Base-by-base conservation (phyloP, 1,139 yeast genomes). In the Oligophagozyma castellii region DNA sequence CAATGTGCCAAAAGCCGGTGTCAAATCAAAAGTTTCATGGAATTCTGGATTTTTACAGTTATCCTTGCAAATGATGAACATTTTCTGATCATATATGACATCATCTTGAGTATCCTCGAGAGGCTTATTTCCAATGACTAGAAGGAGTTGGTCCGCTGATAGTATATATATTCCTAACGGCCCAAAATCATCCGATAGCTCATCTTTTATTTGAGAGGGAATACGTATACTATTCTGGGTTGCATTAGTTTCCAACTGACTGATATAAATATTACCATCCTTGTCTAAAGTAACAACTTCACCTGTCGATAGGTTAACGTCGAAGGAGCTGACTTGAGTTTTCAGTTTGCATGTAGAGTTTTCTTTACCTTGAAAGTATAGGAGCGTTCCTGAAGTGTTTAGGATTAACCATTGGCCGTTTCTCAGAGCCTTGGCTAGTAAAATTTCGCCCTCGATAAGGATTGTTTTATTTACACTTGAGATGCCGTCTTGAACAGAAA, bases 1-100 rank as follows among this genome's bases (percentile, higher is more conserved):
- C 1, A 62, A 55, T 1, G 67, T 58, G 1, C 77, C 77, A 48
- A 63, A 75, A 1, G 83, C 70, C 5, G 72, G 70, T 2, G 76
- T 67, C 3, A 70, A 61, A 32, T 74, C 72, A 29, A 44, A 65
- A 0, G 70, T 51, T 35, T 61, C 65, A 18, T 39, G 42, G 34
- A 46, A 54, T 5, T 39, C 12, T 7, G 35, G 7, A 4, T 37
- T 29, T 14, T 37, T 34, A 28, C 36, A 22, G 12, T 23, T 26
- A 4, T 29, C 19, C 7, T 25, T 23, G 5, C 38, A 32, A 10
- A 47, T 42, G 14, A 48, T 28, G 28, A 35, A 44, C 27, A 37
- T 39, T 16, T 37, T 40, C 26, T 46, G 43, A 29, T 45, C 48
- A 29, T 47, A 44, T 27, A 34, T 26, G 4, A 40, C 43, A 11